These are phyloP conservation scores for Elongisporangium undulatum DNA, from an alignment of 352 stramenopile genomes.

Conservation along the genomic window DNA sequence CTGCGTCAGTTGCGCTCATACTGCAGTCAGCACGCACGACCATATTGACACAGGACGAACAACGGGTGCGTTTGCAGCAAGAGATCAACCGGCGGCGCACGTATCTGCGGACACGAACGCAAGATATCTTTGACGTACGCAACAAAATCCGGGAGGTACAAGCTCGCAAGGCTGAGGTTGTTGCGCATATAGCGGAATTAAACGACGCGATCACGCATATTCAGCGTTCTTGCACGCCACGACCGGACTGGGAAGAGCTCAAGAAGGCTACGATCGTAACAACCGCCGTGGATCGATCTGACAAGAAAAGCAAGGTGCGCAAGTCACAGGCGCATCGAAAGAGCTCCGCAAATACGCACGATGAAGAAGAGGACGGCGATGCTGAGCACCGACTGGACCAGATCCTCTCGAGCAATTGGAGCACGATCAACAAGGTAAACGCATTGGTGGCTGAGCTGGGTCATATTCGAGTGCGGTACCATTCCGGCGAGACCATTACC, in stretches of 20 bases:
- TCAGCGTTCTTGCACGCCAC: conserved; percentile 53
- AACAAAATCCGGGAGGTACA: conserved; percentile 32
- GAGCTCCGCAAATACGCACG: conserved; percentile 3
- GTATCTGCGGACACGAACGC: conserved; percentile 33
- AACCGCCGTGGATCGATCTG: conserved; percentile 41
- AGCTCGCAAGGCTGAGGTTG: conserved; percentile 14
- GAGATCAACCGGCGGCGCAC: conserved; percentile 13
- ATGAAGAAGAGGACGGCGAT: conserved; percentile 41
- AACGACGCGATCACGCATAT: conserved; percentile 36
- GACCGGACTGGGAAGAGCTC: conserved; percentile 60
- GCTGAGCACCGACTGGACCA: conserved; percentile 28
- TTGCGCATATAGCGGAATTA: conserved; percentile 17
- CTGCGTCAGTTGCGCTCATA: background rate
- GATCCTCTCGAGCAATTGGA: conserved; percentile 55
- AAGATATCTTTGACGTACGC: conserved; percentile 62
- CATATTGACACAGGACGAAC: background rate
- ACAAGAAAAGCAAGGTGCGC: conserved; percentile 26
- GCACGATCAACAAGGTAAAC: conserved; percentile 59
- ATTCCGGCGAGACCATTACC: conserved; percentile 39
- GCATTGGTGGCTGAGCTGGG: conserved; percentile 43
- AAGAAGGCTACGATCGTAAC: conserved; percentile 46
- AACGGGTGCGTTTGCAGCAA: background rate
- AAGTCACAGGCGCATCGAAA: conserved; percentile 9
- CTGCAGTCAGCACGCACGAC: background rate
- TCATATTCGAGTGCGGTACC: conserved; percentile 42